Conservation (phyloP, 1,284 basidiomycete genomes). For the Moniliophthora roreri region DNA sequence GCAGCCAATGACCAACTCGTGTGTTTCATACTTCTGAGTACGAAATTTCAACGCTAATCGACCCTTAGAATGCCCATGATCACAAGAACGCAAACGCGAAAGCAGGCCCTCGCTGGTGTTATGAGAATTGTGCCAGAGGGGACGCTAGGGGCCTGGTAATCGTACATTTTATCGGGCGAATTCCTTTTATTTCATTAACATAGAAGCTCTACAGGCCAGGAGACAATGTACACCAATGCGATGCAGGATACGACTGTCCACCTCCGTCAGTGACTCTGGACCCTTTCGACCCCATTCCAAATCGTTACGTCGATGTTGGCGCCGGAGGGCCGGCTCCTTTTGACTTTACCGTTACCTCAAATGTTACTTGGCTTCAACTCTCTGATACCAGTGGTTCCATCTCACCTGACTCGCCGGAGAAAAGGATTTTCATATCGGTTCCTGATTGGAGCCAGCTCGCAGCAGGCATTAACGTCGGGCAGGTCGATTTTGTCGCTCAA, state of each 20-base stretch:
- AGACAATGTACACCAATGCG: constrained; percentile 58
- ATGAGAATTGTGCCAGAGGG: constrained; percentile 66
- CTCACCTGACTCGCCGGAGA: constrained; percentile 47
- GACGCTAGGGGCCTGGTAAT: constrained; percentile 56
- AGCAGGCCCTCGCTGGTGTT: constrained; percentile 55
- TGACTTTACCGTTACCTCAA: constrained; percentile 50
- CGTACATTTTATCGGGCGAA: background rate
- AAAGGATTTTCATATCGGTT: constrained; percentile 55
- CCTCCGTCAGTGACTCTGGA: constrained; percentile 52
- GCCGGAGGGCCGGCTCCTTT: constrained; percentile 61
- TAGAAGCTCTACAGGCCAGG: constrained; percentile 58
- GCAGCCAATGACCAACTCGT: constrained; percentile 15
- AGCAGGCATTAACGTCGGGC: constrained; percentile 28
- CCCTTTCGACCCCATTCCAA: constrained; percentile 49
- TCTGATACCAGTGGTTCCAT: constrained; percentile 49
- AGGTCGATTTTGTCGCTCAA: background rate
- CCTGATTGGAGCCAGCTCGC: constrained; percentile 57
- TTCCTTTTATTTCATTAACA: too few relatives aligned
- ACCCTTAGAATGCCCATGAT: constrained; percentile 52
- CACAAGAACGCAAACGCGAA: constrained; percentile 54
- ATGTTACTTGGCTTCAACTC: constrained; percentile 55
- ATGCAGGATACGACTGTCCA: constrained; percentile 48
- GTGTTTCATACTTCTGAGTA: background rate
- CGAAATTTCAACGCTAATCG: background rate
- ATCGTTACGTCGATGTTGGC: constrained; percentile 60